Conservation (phyloP, 192 early-diverging fungal species). For the Rhizophagus clarus region DNA sequence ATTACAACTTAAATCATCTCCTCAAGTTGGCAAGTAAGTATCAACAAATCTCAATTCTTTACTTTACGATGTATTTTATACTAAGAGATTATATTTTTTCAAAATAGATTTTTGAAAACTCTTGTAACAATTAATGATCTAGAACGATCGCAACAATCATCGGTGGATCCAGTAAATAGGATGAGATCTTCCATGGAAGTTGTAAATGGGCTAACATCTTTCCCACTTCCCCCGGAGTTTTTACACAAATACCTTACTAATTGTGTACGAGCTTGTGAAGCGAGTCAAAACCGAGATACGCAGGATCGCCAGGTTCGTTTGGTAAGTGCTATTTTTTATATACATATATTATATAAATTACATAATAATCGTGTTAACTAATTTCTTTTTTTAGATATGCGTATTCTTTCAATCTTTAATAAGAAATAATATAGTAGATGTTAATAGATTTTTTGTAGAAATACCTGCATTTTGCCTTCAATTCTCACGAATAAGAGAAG, state of each 20-base stretch:
- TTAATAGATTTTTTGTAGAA: constrained; percentile 32
- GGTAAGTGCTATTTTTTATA: constrained; percentile 24
- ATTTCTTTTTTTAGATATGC: constrained; percentile 31
- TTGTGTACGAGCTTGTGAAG: constrained; percentile 36
- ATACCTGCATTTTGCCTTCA: constrained; percentile 38
- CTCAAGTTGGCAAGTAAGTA: constrained; percentile 42
- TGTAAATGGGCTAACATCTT: constrained; percentile 25
- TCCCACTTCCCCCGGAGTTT: constrained; percentile 30
- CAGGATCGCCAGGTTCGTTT: constrained; percentile 39
- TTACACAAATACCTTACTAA: constrained; percentile 35
- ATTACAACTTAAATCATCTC: constrained; percentile 31
- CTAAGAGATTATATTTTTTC: background rate
- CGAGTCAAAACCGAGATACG: constrained; percentile 28
- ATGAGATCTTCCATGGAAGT: constrained; percentile 37
- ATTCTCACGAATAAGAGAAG: constrained; percentile 35
- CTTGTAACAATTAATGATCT: constrained; percentile 9
- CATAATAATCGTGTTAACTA: background rate
- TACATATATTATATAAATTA: background rate
- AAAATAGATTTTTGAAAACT: constrained; percentile 25
- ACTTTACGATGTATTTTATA: background rate
- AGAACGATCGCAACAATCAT: constrained; percentile 6
- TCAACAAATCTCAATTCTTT: background rate
- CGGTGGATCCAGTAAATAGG: constrained; percentile 15
- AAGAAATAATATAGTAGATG: constrained; percentile 33
- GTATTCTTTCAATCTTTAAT: constrained; percentile 37